These are phyloP conservation scores for Phytophthora citricola DNA, from an alignment of 352 stramenopile genomes.

Conservation along the genomic window DNA sequence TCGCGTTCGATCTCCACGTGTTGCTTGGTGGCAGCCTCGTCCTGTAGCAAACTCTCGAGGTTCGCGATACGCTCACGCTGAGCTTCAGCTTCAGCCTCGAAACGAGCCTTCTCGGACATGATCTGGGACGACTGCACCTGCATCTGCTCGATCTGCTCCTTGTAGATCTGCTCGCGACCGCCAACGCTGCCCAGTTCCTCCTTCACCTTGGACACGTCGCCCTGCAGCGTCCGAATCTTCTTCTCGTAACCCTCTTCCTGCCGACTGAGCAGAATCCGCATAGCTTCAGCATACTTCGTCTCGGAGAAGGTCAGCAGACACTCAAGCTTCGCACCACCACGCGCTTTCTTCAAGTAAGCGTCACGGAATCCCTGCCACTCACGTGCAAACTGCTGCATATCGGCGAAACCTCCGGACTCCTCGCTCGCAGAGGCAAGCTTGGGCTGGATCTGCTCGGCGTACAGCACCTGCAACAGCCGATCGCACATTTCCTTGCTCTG, in stretches of 20 bases:
- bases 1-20: slow-evolving; percentile 80
- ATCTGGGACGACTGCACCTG: slow-evolving; percentile 76
- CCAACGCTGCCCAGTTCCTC: slow-evolving; percentile 84
- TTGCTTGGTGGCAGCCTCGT: slow-evolving; percentile 69
- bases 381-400: slow-evolving; percentile 82
- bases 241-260: slow-evolving; percentile 90
- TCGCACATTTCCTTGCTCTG: slow-evolving; percentile 86
- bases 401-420: slow-evolving; percentile 56
- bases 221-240: slow-evolving; percentile 78
- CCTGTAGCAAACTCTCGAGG: slow-evolving; percentile 71
- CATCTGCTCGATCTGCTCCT: slow-evolving; percentile 89
- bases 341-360: slow-evolving; percentile 73
- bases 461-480: slow-evolving; percentile 79
- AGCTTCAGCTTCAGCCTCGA: slow-evolving; percentile 68
- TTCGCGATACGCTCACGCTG: slow-evolving; percentile 74
- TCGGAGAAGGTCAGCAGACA: slow-evolving; percentile 81
- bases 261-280: slow-evolving; percentile 80
- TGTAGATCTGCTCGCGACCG: slow-evolving; percentile 85
- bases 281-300: slow-evolving; percentile 82
- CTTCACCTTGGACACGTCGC: slow-evolving; percentile 79
- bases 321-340: slow-evolving; percentile 76
- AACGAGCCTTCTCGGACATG: slow-evolving; percentile 77
- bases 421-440: slow-evolving; percentile 66
- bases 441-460: slow-evolving; percentile 82
- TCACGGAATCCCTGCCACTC: slow-evolving; percentile 81